Evolutionary conservation across 345 rosid genomes (phyloP).

Genomic region (thale cress (Arabidopsis thaliana)): TAIR10.1 NC_003071.7:10477001-10477500

Average conservation of each 20-base stretch:
- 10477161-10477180: background rate
- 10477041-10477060: conserved; percentile 96
- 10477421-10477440: background rate
- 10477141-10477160: conserved; percentile 59
- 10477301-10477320: background rate
- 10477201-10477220: background rate
- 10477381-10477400: background rate
- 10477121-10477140: conserved; percentile 74
- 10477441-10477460: background rate
- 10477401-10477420: background rate
- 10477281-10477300: conserved; percentile 13
- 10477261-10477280: background rate
- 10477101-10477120: conserved; percentile 88
- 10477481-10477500: background rate
- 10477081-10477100: conserved; percentile 99
- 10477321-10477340: background rate
- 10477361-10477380: background rate
- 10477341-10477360: background rate
- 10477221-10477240: conserved; percentile 7
- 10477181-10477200: background rate
- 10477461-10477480: background rate
- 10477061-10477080: conserved; percentile 87
- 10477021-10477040: conserved; percentile 85
- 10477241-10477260: background rate
- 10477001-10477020: conserved; percentile 95